Percentiles rank a stretch among this genome's conserved stretches.
Evolutionary conservation across 306 rosid species (phyloP).

Genomic region (Lathyrus aphaca): DNA sequence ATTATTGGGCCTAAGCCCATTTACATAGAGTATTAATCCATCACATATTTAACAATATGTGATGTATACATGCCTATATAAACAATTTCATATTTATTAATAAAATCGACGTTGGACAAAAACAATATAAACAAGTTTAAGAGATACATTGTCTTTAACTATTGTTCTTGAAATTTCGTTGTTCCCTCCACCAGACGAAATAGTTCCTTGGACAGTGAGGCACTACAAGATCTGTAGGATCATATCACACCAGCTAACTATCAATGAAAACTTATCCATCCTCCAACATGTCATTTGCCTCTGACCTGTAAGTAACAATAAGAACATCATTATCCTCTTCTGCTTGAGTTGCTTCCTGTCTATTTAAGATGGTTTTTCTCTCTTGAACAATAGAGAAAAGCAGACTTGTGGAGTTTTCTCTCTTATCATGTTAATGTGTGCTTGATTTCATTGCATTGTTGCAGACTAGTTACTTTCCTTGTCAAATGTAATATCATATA

Average conservation of each 20-base stretch:
- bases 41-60: too few relatives aligned
- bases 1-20: too few relatives aligned
- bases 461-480: constrained; percentile 44
- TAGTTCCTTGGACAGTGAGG: constrained; percentile 72
- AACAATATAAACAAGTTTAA: too few relatives aligned
- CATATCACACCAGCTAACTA: constrained; percentile 1
- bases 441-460: constrained; percentile 52
- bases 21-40: too few relatives aligned
- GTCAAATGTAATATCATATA: constrained; percentile 56
- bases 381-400: too few relatives aligned
- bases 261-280: constrained; percentile 48
- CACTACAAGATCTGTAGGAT: constrained; percentile 84
- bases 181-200: constrained; percentile 59
- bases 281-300: constrained; percentile 94
- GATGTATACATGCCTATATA: too few relatives aligned
- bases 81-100: too few relatives aligned
- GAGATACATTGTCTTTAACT: constrained; percentile 81
- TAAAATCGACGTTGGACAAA: too few relatives aligned
- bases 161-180: constrained; percentile 74
- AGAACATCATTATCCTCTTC: too few relatives aligned
- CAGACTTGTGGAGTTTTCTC: too few relatives aligned
- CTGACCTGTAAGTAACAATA: constrained; percentile 64
- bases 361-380: too few relatives aligned
- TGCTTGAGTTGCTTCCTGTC: too few relatives aligned
- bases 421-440: constrained; percentile 56